Percentiles rank a stretch among this genome's conserved stretches.
Conservation (phyloP, 441 rosid genomes). For the Croton setiger region DNA sequence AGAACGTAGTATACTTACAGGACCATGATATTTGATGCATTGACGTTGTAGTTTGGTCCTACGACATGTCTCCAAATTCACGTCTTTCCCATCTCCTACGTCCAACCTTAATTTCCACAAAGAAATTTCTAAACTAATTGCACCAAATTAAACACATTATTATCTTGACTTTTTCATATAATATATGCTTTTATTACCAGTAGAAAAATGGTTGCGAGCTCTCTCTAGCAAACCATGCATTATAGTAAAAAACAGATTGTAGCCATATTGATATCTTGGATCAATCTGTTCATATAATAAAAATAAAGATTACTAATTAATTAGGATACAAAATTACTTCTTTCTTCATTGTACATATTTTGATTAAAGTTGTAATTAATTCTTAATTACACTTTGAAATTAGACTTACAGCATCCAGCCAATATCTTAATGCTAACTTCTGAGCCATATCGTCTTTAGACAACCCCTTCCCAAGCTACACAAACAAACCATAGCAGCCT, state of each 20-base stretch:
- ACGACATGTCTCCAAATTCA: conserved; percentile 25
- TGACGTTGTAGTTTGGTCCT: conserved; percentile 32
- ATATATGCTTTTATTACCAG: conserved; percentile 21
- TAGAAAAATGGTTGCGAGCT: conserved; percentile 59
- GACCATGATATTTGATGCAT: conserved; percentile 41
- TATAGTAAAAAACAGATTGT: conserved; percentile 49
- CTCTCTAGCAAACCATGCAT: conserved; percentile 44
- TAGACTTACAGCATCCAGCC: conserved; percentile 45
- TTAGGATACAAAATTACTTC: no score
- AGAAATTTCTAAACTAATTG: neutral
- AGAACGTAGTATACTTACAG: conserved; percentile 22
- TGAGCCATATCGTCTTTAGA: conserved; percentile 39
- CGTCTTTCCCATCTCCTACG: conserved; percentile 43
- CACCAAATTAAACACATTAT: no score
- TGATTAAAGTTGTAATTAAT: no score
- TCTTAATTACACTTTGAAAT: neutral
- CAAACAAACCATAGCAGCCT: conserved; percentile 34
- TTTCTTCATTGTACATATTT: no score
- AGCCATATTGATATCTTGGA: conserved; percentile 57
- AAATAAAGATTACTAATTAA: neutral
- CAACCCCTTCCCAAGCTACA: conserved; percentile 43
- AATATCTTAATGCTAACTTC: conserved; percentile 32
- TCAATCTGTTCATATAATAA: no score
- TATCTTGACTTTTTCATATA: no score
- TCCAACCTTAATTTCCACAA: conserved; percentile 35